These are phyloP conservation scores for Aquilaria sinensis DNA, from an alignment of 345 rosid genomes.

Conservation along the genomic window DNA sequence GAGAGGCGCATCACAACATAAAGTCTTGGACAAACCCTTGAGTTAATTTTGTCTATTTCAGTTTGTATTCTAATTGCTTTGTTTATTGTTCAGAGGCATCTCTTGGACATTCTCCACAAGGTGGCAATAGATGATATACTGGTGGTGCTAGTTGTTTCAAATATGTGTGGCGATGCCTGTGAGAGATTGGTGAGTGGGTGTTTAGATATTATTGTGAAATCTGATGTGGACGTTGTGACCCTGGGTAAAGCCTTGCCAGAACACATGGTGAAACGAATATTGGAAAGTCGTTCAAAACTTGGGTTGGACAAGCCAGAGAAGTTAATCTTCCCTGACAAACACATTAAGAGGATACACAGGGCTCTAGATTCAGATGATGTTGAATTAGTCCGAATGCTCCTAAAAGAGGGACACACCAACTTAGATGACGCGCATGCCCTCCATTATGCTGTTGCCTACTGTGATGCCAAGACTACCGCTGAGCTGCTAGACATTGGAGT, in stretches of 20 bases:
- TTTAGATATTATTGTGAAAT: slow-evolving; percentile 44
- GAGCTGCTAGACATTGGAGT: slow-evolving; percentile 74
- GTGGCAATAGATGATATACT: slow-evolving; percentile 53
- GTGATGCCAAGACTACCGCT: slow-evolving; percentile 62
- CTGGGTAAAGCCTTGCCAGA: slow-evolving; percentile 64
- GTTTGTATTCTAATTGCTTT: neutral
- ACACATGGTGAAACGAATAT: slow-evolving; percentile 40
- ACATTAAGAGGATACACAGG: slow-evolving; percentile 53
- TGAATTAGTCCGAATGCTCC: slow-evolving; percentile 71
- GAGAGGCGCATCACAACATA: no score
- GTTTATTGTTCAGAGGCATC: slow-evolving; percentile 42
- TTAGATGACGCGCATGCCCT: slow-evolving; percentile 71
- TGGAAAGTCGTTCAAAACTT: slow-evolving; percentile 31
- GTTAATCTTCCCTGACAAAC: slow-evolving; percentile 37
- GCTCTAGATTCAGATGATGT: slow-evolving; percentile 89
- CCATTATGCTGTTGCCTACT: slow-evolving; percentile 77
- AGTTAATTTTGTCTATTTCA: neutral
- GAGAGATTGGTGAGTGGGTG: slow-evolving; percentile 45
- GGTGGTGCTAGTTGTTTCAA: slow-evolving; percentile 49
- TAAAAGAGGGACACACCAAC: slow-evolving; percentile 57
- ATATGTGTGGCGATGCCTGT: slow-evolving; percentile 46
- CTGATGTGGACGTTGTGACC: slow-evolving; percentile 48
- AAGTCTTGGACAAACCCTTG: no score
- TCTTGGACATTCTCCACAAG: slow-evolving; percentile 58
- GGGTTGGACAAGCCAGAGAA: slow-evolving; percentile 30